Conservation (phyloP, 2,329 filamentous ascomycete genomes). For the Diaporthe ampelina region DNA sequence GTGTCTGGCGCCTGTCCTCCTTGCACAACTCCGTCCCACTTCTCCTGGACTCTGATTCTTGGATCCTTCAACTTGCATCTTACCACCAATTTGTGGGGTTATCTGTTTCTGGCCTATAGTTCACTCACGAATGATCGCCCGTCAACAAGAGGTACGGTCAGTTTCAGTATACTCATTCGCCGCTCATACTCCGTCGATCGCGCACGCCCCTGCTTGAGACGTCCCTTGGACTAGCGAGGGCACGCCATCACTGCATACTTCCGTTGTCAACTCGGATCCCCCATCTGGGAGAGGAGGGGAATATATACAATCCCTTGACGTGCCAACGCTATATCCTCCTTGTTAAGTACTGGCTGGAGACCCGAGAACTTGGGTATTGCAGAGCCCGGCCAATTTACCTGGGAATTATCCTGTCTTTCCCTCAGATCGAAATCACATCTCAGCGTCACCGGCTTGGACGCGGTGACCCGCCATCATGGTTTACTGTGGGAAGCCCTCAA, state of each 20-base stretch:
- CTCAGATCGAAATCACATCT: neutral
- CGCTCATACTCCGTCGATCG: constrained; percentile 32
- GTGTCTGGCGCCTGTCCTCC: neutral
- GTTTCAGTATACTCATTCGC: constrained; percentile 30
- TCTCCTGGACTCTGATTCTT: neutral
- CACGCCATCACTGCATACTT: neutral
- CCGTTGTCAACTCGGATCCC: constrained; percentile 10
- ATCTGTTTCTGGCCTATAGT: constrained; percentile 10
- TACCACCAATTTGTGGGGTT: constrained; percentile 20
- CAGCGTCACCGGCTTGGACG: constrained; percentile 7
- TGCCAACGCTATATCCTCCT: neutral
- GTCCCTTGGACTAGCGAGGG: constrained; percentile 14
- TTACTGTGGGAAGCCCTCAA: constrained; percentile 75
- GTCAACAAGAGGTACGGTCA: constrained; percentile 31
- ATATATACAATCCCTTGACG: constrained; percentile 15
- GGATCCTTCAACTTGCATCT: constrained; percentile 15
- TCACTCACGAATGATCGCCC: constrained; percentile 23
- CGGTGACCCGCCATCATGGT: constrained; percentile 63
- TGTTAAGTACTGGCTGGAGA: constrained; percentile 16
- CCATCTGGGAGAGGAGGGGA: neutral
- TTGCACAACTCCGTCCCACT: constrained; percentile 28
- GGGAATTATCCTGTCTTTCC: neutral
- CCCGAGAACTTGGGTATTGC: neutral
- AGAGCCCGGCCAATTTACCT: neutral
- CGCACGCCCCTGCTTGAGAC: constrained; percentile 31